Conservation (phyloP, 768 basidiomycete genomes). For the Amanita rubescens region DNA sequence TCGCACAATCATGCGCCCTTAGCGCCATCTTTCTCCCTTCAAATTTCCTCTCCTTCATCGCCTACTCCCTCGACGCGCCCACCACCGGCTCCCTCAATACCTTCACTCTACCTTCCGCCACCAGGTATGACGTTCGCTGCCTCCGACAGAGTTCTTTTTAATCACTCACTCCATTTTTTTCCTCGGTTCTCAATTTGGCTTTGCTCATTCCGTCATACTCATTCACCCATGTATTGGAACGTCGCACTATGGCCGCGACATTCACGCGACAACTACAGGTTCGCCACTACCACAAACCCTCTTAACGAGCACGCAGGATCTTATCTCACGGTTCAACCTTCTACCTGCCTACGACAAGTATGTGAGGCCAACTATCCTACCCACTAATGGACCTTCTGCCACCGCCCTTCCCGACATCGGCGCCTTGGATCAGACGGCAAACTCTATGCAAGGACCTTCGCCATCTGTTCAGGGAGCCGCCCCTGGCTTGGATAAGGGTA, state of each 20-base stretch:
- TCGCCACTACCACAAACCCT: constrained; percentile 36
- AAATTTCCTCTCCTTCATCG: constrained; percentile 19
- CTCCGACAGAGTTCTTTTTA: neutral
- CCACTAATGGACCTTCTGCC: constrained; percentile 17
- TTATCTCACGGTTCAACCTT: constrained; percentile 64
- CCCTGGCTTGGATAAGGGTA: constrained; percentile 36
- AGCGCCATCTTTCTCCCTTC: constrained; percentile 21
- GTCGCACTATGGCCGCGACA: neutral
- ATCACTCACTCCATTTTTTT: neutral
- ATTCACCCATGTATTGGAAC: neutral
- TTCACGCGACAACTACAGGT: constrained; percentile 17
- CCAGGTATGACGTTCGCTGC: constrained; percentile 26
- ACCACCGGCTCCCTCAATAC: constrained; percentile 21
- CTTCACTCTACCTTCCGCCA: constrained; percentile 33
- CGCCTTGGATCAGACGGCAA: neutral
- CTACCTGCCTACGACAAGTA: constrained; percentile 76
- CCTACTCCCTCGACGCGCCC: constrained; percentile 19
- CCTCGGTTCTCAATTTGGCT: constrained; percentile 6
- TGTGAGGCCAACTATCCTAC: constrained; percentile 47
- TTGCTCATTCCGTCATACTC: neutral
- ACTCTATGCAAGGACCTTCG: neutral
- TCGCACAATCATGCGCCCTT: constrained; percentile 16
- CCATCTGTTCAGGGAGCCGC: constrained; percentile 4
- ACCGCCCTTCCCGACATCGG: neutral
- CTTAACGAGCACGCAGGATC: constrained; percentile 72